Evolutionary conservation across 306 rosid species (phyloP), one percentile per base, ranked within the genome.

Genomic region (Malus asiatica): DNA sequence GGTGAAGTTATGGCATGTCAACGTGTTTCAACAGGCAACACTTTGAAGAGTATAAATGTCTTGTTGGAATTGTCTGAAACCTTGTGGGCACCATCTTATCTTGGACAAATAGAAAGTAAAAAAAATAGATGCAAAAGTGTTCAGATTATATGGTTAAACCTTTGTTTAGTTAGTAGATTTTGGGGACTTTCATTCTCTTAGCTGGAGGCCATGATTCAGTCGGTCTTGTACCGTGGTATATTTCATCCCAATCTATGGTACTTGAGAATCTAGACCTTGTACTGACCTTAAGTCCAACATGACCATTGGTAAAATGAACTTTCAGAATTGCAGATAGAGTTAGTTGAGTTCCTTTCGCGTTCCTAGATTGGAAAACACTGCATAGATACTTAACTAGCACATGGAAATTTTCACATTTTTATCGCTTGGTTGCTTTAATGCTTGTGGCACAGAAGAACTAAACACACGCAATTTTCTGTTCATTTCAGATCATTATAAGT

Each of bases 401-500:
- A 19, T 40, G 35, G 44, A 6, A 38, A 11, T n/a, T 66, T 38
- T 23, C 6, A 25, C 70, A 42, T 70, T 55, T 20, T 51, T 18
- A 33, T 45, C 6, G 70, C 61, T 67, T 63, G 40, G 29, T 13
- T 38, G 29, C 66, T 62, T 32, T 23, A 2, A 27, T 81, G 32
- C 66, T 81, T 25, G 5, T 40, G 55, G 66, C 6, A 13, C 40
- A 30, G 46, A 44, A 25, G 59, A 55, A 46, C 68, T 48, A 23
- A 67, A 22, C 10, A 38, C 35, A 68, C 18, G 14, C 15, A 27
- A 68, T n/a, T 62, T 65, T 73, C 62, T 7, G 68, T 45, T 73
- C 53, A 4, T 69, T 73, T 75, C 78, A 90, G 95, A 88, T 84
- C 90, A 90, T 81, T 87, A 80, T 86, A 79, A 82, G 75, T 71